Conservation (phyloP, 2,329 filamentous ascomycete species). For the Alternaria triticimaculans region DNA sequence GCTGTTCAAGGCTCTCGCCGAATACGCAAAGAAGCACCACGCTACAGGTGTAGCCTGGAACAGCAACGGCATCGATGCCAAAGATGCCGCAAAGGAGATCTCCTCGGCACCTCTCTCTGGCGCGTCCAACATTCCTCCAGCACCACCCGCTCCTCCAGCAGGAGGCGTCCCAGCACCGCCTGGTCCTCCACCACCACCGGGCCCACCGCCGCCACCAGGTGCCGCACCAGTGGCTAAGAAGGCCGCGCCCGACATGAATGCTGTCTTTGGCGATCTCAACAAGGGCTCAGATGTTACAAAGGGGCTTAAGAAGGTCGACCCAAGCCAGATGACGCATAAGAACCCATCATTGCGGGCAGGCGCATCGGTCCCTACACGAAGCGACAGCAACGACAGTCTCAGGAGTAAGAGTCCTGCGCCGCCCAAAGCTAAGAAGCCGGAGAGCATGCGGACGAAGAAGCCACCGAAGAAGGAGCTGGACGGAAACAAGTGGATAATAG, state of each 20-base stretch:
- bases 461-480: conserved; percentile 58
- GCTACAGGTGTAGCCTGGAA: conserved; percentile 87
- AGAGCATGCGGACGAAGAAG: conserved; percentile 57
- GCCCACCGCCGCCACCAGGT: conserved; percentile 41
- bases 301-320: conserved; percentile 90
- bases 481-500: conserved; percentile 87
- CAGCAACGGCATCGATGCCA: conserved; percentile 72
- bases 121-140: conserved; percentile 71
- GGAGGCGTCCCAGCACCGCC: conserved; percentile 69
- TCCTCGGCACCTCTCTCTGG: conserved; percentile 51
- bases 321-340: conserved; percentile 97
- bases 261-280: conserved; percentile 92
- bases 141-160: conserved; percentile 65
- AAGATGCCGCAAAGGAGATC: conserved; percentile 69
- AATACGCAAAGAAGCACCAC: conserved; percentile 86
- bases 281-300: conserved; percentile 87
- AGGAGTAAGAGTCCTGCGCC: conserved; percentile 85
- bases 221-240: conserved; percentile 60
- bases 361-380: conserved; percentile 70
- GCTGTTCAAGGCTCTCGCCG: conserved; percentile 81
- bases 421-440: conserved; percentile 66
- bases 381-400: conserved; percentile 55
- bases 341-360: conserved; percentile 83
- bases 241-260: conserved; percentile 70
- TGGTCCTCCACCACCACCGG: conserved; percentile 67